Base-by-base conservation (phyloP, 2,329 filamentous ascomycete genomes). In the Calonectria crousiana region DNA sequence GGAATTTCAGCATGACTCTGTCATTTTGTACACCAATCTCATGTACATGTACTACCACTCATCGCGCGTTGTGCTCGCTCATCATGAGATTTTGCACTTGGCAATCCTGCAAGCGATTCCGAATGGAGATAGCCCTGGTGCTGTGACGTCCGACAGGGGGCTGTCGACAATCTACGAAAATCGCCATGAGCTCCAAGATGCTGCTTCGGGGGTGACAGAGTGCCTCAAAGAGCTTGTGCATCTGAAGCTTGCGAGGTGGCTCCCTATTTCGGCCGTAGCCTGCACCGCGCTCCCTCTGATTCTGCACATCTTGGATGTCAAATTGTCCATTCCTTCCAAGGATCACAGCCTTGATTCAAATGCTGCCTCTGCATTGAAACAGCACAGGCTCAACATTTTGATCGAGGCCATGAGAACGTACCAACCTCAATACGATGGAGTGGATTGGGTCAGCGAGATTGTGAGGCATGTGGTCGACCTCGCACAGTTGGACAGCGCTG, bases 11-110 rank as follows among this genome's bases (percentile, higher is more conserved):
- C 83, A 87, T 69, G 85, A 87, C 69, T 87, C 86, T 0, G 83
- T 87, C 14, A 84, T 86, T 13, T 70, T 87, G 44, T 88, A 88
- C 78, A 87, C 86, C 5, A 88, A 87, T 52, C 77, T 89, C 75
- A 87, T 89, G 78, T 88, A 87, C 73, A 89, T 89, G 85, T 88
- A 88, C 71, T 89, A 89, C 74, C 84, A 89, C 87, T 90, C 82
- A 77, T 87, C 81, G 1, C 44, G 56, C 11, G 69, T 88, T 10
- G 85, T 85, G 4, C 81, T 90, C 9, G 87, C 85, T 20, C 87
- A 90, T 76, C 86, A 88, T 69, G 85, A 88, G 75, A 82, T 88
- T 13, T 80, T 89, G 5, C 83, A 88, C 23, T 80, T 87, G 4
- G 86, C 86, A n/a, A 84, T 86, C 28, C 82, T 84, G 6, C 83